Conservation (phyloP, 2,329 filamentous ascomycete genomes). For the Colletotrichum somersetense region DNA sequence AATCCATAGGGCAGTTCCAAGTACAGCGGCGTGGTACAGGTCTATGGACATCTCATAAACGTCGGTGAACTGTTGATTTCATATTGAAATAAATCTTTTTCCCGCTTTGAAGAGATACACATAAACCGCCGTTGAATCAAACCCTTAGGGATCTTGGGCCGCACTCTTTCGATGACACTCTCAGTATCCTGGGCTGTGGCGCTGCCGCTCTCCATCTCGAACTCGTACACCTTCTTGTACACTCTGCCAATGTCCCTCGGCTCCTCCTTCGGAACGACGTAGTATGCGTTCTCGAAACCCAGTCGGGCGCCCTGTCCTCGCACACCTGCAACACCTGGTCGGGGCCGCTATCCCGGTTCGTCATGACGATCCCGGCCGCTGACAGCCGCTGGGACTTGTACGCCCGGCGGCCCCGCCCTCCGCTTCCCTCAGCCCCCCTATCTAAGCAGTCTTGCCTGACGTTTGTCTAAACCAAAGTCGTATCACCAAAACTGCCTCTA, state of each 20-base stretch:
- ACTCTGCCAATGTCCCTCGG: conserved; percentile 21
- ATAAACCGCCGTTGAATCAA: background rate
- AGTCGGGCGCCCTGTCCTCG: conserved; percentile 23
- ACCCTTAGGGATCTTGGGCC: conserved; percentile 12
- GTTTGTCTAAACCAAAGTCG: too few relatives aligned
- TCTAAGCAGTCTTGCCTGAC: too few relatives aligned
- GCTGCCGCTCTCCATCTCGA: conserved; percentile 32
- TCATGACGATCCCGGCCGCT: conserved; percentile 24
- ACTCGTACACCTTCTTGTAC: conserved; percentile 31
- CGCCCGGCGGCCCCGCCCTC: conserved; percentile 14
- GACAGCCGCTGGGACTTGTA: conserved; percentile 27
- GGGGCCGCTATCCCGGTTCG: conserved; percentile 26
- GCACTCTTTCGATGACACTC: conserved; percentile 4
- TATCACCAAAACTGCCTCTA: too few relatives aligned
- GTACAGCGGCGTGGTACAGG: background rate
- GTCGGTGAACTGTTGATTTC: accelerated
- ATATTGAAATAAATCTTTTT: too few relatives aligned
- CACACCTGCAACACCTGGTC: conserved; percentile 31
- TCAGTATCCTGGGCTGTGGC: conserved; percentile 20
- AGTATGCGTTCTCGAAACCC: conserved; percentile 19
- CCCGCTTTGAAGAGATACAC: background rate
- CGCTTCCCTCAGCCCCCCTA: background rate
- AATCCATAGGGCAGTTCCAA: background rate
- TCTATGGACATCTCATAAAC: background rate
- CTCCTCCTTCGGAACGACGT: conserved; percentile 28